Evolutionary conservation across 441 rosid species (phyloP).

Genomic region (Aquilaria agallochum): DNA sequence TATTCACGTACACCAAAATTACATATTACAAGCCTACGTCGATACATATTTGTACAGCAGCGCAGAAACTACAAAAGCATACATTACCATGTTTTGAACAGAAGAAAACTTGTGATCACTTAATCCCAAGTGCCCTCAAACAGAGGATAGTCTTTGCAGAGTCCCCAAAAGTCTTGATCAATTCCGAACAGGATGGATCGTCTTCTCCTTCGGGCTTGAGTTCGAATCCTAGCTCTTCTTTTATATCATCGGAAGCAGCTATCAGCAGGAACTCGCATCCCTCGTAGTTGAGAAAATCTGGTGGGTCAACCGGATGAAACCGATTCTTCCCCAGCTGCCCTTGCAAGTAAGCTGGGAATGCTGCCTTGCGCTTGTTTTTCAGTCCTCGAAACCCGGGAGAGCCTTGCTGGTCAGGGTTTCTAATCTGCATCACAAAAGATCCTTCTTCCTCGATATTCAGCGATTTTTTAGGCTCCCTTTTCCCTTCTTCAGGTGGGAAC

Average conservation of each 20-base stretch:
- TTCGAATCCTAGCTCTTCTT: slow-evolving; percentile 62
- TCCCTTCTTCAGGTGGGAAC: slow-evolving; percentile 33
- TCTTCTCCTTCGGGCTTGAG: slow-evolving; percentile 31
- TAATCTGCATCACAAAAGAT: slow-evolving; percentile 61
- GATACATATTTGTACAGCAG: too few relatives aligned
- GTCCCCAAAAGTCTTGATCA: slow-evolving; percentile 50
- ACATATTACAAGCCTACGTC: too few relatives aligned
- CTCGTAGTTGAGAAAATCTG: slow-evolving; percentile 62
- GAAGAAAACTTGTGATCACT: not conserved
- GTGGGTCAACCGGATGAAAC: slow-evolving; percentile 54
- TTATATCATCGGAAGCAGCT: slow-evolving; percentile 56
- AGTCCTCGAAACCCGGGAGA: slow-evolving; percentile 40
- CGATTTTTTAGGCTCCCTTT: slow-evolving; percentile 56
- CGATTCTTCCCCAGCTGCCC: slow-evolving; percentile 43
- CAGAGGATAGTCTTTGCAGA: slow-evolving; percentile 35
- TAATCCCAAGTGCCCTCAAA: slow-evolving; percentile 52
- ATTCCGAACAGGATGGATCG: slow-evolving; percentile 46
- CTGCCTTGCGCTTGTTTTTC: slow-evolving; percentile 55
- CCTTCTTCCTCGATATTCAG: slow-evolving; percentile 60
- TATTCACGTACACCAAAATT: too few relatives aligned
- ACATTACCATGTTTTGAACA: too few relatives aligned
- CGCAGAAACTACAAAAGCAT: too few relatives aligned
- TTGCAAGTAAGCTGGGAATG: slow-evolving; percentile 66
- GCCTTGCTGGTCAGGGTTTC: slow-evolving; percentile 48
- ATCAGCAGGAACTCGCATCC: slow-evolving; percentile 75